Evolutionary conservation across 2,329 filamentous ascomycete species (phyloP).

Genomic region (Sporothrix globosa): DNA sequence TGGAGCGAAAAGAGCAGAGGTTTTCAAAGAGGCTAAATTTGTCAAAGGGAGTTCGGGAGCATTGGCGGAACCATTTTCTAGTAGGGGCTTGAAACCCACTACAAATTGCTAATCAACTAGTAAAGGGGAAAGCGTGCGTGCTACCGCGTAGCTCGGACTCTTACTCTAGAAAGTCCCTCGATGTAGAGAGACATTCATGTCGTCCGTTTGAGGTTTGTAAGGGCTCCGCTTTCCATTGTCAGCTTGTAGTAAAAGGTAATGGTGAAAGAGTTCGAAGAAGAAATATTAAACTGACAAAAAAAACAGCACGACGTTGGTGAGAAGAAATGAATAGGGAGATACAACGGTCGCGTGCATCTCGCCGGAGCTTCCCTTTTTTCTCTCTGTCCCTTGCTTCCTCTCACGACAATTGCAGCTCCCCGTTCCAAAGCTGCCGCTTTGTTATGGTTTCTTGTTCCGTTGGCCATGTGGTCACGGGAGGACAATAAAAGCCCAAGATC

Average conservation of each 20-base stretch:
- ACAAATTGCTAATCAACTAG: background rate
- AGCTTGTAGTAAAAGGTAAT: background rate
- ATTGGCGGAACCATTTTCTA: background rate
- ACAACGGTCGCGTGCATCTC: background rate
- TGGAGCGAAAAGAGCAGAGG: slow-evolving; percentile 8
- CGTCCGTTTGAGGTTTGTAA: background rate
- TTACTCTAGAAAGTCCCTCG: background rate
- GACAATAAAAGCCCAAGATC: background rate
- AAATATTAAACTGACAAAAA: background rate
- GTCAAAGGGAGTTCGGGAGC: too few species aligned
- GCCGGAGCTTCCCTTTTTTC: background rate
- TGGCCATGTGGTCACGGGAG: slow-evolving; percentile 1
- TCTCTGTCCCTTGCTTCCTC: background rate
- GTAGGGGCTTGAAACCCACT: slow-evolving; percentile 22
- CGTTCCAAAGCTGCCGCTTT: background rate
- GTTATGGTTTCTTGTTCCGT: background rate
- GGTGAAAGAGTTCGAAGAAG: slow-evolving; percentile 6
- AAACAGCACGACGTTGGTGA: background rate
- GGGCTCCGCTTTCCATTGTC: background rate
- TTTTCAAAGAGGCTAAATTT: too few species aligned
- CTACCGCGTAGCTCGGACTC: background rate
- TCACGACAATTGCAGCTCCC: background rate
- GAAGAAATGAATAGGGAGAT: background rate
- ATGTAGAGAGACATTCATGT: background rate
- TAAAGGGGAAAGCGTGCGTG: slow-evolving; percentile 19